Evolutionary conservation across 2,329 filamentous ascomycete genomes (phyloP), one percentile per base, ranked within the genome.

Genomic region (Fusarium tanahbumbuense): DNA sequence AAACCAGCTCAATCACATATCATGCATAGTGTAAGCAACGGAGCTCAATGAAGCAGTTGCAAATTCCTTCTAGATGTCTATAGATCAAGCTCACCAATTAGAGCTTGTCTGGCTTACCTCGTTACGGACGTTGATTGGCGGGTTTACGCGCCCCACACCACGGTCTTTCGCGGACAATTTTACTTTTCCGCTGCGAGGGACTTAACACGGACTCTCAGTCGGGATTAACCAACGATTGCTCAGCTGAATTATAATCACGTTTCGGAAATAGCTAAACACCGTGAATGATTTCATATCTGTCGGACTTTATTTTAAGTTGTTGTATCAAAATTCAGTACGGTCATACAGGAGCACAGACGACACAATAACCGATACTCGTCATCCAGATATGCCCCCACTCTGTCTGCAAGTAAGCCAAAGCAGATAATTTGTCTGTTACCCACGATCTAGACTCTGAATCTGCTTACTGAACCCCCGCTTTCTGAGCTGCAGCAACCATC

Each of bases 41-140:
- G 32, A 16, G 3, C 32, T 40, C 2, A 27, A 52, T 18, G 18
- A 18, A 41, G n/a, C 23, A 53, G 23, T 27, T 20, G 2, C 8
- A 8, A 32, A 16, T n/a, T 48, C 27, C 15, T 37, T 4, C 16
- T 6, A 16, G 9, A 30, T 42, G 30, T 11, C 25, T 15, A 47
- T 37, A 13, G 7, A 10, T 20, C n/a, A 25, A 9, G 11, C 11
- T 6, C 40, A 10, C 72, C 60, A 70, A 68, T 64, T 28, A 57
- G 64, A 70, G 53, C 56, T 60, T 28, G 10, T 5, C 49, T 62
- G 55, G 60, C 28, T 4, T 16, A 52, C 30, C 5, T 8, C 10
- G 64, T 18, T 3, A 60, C 64, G 54, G 62, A 1, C 2, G 2
- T 2, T 55, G 56, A 70, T 70, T 70, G 42, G 67, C 20, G 7